Percentiles rank a stretch among this genome's conserved stretches.
phyloP scores from a whole-genome alignment of 352 stramenopile species.

The Phytophthora citrophthora region DNA sequence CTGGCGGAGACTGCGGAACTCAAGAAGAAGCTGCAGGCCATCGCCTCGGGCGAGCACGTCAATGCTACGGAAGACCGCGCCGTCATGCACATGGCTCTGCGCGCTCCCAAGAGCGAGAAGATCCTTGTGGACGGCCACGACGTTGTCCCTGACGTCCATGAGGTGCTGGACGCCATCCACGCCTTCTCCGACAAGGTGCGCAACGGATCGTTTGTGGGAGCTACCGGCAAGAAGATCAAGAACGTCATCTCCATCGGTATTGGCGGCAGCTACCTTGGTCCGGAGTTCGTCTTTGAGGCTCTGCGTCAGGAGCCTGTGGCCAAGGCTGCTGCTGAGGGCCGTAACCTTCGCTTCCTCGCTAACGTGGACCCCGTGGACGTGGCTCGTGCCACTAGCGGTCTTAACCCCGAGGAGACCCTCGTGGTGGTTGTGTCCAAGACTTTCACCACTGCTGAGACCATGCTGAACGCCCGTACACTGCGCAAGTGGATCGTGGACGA shows the following conservation, averaged over 20 bases:
- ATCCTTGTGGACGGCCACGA: slow-evolving; percentile 95
- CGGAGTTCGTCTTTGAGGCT: slow-evolving; percentile 97
- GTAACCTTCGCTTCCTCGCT: slow-evolving; percentile 95
- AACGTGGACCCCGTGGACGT: slow-evolving; percentile 99
- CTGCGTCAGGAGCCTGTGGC: slow-evolving; percentile 85
- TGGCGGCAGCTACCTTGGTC: slow-evolving; percentile 95
- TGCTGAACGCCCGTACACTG: slow-evolving; percentile 97
- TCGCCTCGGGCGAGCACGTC: slow-evolving; percentile 94
- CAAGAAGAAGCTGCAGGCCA: slow-evolving; percentile 87
- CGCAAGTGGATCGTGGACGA: slow-evolving; percentile 96
- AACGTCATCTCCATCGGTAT: slow-evolving; percentile 98
- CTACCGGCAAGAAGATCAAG: slow-evolving; percentile 95
- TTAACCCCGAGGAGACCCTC: slow-evolving; percentile 96
- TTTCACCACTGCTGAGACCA: slow-evolving; percentile 99
- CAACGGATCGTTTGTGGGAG: slow-evolving; percentile 83
- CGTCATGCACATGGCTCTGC: slow-evolving; percentile 97
- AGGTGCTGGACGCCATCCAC: slow-evolving; percentile 95
- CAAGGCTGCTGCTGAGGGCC: slow-evolving; percentile 85
- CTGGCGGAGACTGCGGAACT: slow-evolving; percentile 91
- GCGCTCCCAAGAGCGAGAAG: slow-evolving; percentile 81
- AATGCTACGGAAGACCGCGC: slow-evolving; percentile 97
- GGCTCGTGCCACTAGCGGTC: slow-evolving; percentile 84
- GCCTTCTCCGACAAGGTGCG: slow-evolving; percentile 93
- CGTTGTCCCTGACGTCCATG: slow-evolving; percentile 96
- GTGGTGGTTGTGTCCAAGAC: slow-evolving; percentile 98